Base-by-base conservation (phyloP, 352 stramenopile species). In the Globisporangium okanoganense region DNA sequence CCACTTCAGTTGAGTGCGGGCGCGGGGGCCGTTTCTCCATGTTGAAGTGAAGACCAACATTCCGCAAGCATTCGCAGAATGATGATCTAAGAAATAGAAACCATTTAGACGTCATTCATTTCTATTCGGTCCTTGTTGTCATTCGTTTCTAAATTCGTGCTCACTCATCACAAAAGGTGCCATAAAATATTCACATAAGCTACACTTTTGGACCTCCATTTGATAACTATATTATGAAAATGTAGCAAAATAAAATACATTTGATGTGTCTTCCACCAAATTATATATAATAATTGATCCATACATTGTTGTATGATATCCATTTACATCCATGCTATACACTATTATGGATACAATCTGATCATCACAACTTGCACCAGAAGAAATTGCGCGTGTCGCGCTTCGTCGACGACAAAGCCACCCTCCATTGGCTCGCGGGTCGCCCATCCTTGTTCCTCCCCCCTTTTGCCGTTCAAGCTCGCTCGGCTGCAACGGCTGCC, bases 321-420 rank as follows among this genome's bases (percentile, higher is more conserved):
- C n/a, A n/a, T n/a, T n/a, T n/a, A n/a, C n/a, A n/a, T n/a, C n/a
- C n/a, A n/a, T n/a, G n/a, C n/a, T n/a, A n/a, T n/a, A n/a, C n/a
- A n/a, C n/a, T n/a, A n/a, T n/a, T n/a, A n/a, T n/a, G n/a, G n/a
- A n/a, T n/a, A n/a, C n/a, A n/a, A n/a, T n/a, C n/a, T n/a, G n/a
- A n/a, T n/a, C n/a, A n/a, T n/a, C n/a, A n/a, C n/a, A n/a, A n/a
- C 12, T 44, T 5, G 24, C 22, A n/a, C 53, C 53, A 59, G 24
- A 59, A 59, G 53, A 59, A 59, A 50, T 38, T 27, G 36, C 24
- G 36, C 36, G 25, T n/a, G 33, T 35, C 24, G 22, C 52, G n/a
- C 36, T 16, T 38, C 38, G 53, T 59, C 25, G 53, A 59, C 53
- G 24, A 51, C 40, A 31, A 24, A 22, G 36, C 36, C 16, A 36